These are phyloP conservation scores for Triticum dicoccoides DNA, from an alignment of 176 grass and related monocot species.

Conservation along the genomic window DNA sequence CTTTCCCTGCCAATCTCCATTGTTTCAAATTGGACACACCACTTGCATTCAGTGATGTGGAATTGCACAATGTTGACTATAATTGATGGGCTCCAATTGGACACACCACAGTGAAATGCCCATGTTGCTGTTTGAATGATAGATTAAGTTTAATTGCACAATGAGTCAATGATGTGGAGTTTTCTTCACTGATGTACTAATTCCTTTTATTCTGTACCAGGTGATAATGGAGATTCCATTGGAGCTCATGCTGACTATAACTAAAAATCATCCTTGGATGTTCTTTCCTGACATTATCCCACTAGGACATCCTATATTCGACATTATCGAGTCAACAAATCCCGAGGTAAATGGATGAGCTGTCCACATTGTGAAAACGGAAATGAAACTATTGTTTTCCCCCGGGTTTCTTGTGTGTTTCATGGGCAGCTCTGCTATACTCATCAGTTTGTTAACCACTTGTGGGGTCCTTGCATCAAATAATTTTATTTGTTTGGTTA, in stretches of 20 bases:
- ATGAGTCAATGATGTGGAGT: too few species aligned
- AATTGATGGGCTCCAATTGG: too few species aligned
- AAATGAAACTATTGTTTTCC: background rate
- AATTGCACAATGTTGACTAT: too few species aligned
- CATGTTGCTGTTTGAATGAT: background rate
- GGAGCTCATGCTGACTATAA: slow-evolving; percentile 92
- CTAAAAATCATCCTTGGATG: slow-evolving; percentile 90
- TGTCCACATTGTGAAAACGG: background rate
- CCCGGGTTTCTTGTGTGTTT: background rate
- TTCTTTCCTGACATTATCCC: slow-evolving; percentile 95
- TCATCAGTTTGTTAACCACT: background rate
- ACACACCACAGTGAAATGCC: too few species aligned
- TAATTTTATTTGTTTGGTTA: background rate
- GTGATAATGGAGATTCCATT: slow-evolving; percentile 95
- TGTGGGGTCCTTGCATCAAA: background rate
- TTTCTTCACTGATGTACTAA: background rate
- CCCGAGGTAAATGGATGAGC: slow-evolving; percentile 67
- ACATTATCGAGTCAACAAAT: slow-evolving; percentile 90
- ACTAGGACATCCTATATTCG: slow-evolving; percentile 88
- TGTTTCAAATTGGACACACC: too few species aligned
- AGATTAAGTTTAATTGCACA: background rate
- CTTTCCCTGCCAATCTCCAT: background rate
- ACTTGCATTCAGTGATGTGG: too few species aligned
- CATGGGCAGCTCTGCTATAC: background rate
- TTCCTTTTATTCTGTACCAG: slow-evolving; percentile 34